Percentiles rank a stretch among this genome's conserved stretches.
Evolutionary conservation across 306 rosid genomes (phyloP).

Genomic region (Cucumis cinereus): DNA sequence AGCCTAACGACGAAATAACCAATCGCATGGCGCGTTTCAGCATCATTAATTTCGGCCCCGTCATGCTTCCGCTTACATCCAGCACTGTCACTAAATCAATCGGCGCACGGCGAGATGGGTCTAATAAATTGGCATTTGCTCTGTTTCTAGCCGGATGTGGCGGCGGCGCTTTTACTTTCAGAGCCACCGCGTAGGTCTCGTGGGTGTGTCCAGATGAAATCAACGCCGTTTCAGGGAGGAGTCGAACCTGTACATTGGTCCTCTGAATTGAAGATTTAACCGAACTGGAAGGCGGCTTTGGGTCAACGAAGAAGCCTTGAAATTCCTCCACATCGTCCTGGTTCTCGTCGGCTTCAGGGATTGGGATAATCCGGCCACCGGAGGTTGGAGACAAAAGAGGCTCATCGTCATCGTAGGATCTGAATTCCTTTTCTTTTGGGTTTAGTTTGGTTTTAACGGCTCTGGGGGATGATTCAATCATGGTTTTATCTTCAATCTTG

Average conservation of each 20-base stretch:
- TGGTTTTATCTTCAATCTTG: slow-evolving; percentile 2
- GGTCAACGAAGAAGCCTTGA: slow-evolving; percentile 64
- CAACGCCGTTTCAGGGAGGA: slow-evolving; percentile 63
- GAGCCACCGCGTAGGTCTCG: slow-evolving; percentile 51
- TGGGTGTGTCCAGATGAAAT: slow-evolving; percentile 35
- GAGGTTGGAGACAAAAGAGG: slow-evolving; percentile 10
- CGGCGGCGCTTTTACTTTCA: slow-evolving; percentile 62
- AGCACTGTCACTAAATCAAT: slow-evolving; percentile 24
- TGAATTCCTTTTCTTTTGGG: slow-evolving; percentile 13
- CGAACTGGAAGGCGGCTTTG: slow-evolving; percentile 38
- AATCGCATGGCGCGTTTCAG: slow-evolving; percentile 18
- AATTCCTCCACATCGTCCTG: slow-evolving; percentile 32
- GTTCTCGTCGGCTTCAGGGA: slow-evolving; percentile 10
- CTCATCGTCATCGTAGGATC: slow-evolving; percentile 39
- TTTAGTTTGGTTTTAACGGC: slow-evolving; percentile 7
- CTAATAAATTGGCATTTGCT: slow-evolving; percentile 8
- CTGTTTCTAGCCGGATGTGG: slow-evolving; percentile 6
- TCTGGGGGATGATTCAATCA: slow-evolving; percentile 14
- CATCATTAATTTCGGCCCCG: slow-evolving; percentile 15
- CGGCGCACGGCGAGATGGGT: slow-evolving; percentile 17
- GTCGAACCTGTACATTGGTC: slow-evolving; percentile 43
- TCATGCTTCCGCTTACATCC: slow-evolving; percentile 24
- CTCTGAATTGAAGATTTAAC: slow-evolving; percentile 30
- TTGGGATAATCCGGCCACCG: slow-evolving; percentile 10
- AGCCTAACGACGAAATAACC: slow-evolving; percentile 18